Conservation (phyloP, 2,329 filamentous ascomycete species). For the Neofusicoccum sp. region DNA sequence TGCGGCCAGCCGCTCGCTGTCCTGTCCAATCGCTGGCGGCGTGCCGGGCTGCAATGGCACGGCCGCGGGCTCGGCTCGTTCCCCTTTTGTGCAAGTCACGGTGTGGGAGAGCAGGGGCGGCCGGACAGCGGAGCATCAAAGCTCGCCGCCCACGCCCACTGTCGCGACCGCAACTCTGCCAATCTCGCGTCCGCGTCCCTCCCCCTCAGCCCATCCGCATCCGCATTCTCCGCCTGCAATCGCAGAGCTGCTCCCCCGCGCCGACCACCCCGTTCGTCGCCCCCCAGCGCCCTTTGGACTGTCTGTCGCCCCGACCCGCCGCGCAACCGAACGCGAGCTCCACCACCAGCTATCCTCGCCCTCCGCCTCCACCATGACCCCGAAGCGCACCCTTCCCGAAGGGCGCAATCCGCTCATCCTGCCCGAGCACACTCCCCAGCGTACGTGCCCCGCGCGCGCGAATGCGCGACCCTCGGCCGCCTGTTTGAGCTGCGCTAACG, state of each 20-base stretch:
- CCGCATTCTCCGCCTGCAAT: conserved; percentile 6
- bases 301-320: background rate
- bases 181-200: conserved; percentile 11
- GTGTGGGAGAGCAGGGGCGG: conserved; percentile 13
- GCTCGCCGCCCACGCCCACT: conserved; percentile 2
- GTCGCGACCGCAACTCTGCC: conserved; percentile 15
- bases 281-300: background rate
- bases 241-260: conserved; percentile 2
- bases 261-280: background rate
- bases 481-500: conserved; percentile 23
- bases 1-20: background rate
- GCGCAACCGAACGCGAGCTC: conserved; percentile 5
- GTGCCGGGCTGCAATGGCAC: background rate
- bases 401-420: conserved; percentile 65
- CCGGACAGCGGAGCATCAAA: conserved; percentile 8
- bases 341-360: background rate
- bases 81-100: conserved; percentile 14
- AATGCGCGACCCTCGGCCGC: background rate
- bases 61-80: conserved; percentile 11
- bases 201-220: conserved; percentile 10
- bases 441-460: conserved; percentile 51
- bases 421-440: conserved; percentile 59
- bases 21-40: background rate
- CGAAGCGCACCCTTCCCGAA: conserved; percentile 54
- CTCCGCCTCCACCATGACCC: conserved; percentile 28